A percentile compares a stretch with the other conserved stretches of the same genome.
These are phyloP conservation scores for Sicyos baderoa DNA, from an alignment of 306 rosid genomes.

Conservation along the genomic window DNA sequence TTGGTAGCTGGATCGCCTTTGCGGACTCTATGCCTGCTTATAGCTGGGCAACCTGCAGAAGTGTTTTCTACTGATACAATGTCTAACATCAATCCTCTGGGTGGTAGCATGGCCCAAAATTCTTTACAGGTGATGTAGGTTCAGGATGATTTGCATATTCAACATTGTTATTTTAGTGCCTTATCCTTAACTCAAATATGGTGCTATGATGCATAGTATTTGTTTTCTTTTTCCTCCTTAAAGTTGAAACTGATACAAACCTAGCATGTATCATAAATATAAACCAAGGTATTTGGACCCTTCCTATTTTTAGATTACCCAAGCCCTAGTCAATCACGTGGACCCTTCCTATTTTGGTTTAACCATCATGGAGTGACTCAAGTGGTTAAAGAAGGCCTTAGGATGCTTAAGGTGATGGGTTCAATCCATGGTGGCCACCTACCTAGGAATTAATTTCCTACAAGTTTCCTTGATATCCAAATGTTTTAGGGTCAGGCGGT, in stretches of 20 bases:
- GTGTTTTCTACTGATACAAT: constrained; percentile 47
- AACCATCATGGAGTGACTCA: no score
- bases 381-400: no score
- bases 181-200: constrained; percentile 7
- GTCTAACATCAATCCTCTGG: constrained; percentile 27
- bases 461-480: no score
- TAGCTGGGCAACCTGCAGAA: constrained; percentile 93
- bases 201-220: background rate
- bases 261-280: no score
- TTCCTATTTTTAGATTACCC: no score
- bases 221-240: background rate
- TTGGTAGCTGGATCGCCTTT: constrained; percentile 82
- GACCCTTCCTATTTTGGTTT: no score
- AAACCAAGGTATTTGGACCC: no score
- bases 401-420: no score
- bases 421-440: no score
- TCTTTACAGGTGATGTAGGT: constrained; percentile 53
- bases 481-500: no score
- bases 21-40: constrained; percentile 85
- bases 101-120: constrained; percentile 37
- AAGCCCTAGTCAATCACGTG: no score
- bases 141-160: background rate
- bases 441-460: no score
- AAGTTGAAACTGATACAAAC: background rate
- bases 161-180: background rate